Conservation (phyloP, 495 filamentous ascomycete species). For the Neurospora sp. region DNA sequence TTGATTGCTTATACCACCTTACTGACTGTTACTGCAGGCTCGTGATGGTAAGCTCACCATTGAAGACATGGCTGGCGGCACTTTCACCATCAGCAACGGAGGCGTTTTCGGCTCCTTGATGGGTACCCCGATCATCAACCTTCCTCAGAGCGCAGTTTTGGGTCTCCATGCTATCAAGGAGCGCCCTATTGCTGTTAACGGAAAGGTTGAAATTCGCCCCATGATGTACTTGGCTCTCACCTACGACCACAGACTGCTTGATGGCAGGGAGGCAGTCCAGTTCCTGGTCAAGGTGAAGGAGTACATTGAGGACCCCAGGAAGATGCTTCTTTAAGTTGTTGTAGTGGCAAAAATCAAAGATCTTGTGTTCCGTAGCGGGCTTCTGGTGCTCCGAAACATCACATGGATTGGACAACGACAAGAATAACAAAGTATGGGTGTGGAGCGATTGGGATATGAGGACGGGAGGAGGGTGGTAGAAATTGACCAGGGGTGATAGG, state of each 20-base stretch:
- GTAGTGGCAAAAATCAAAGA: neutral
- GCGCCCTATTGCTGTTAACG: constrained; percentile 77
- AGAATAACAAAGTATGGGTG: neutral
- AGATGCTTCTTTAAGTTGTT: constrained; percentile 60
- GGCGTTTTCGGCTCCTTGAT: constrained; percentile 64
- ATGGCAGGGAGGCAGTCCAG: constrained; percentile 91
- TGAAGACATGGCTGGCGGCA: constrained; percentile 98
- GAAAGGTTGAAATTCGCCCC: constrained; percentile 85
- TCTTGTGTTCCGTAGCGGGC: neutral
- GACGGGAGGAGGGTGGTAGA: neutral
- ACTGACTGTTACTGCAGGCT: constrained; percentile 45
- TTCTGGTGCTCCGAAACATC: neutral
- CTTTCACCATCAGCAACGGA: constrained; percentile 97
- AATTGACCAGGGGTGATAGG: neutral
- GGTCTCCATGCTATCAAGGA: constrained; percentile 99
- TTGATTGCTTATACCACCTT: neutral
- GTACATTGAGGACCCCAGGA: constrained; percentile 92
- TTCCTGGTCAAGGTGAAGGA: constrained; percentile 98
- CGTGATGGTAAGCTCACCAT: constrained; percentile 95
- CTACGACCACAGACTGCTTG: constrained; percentile 91
- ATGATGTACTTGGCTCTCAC: constrained; percentile 99
- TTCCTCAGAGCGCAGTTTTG: constrained; percentile 90
- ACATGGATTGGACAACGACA: neutral
- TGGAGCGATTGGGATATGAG: neutral
- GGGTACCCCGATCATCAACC: constrained; percentile 99